Percentiles rank a stretch among this genome's conserved stretches.
phyloP scores from a whole-genome alignment of 148 eudicot genomes.

The Simmondsia chinensis region DNA sequence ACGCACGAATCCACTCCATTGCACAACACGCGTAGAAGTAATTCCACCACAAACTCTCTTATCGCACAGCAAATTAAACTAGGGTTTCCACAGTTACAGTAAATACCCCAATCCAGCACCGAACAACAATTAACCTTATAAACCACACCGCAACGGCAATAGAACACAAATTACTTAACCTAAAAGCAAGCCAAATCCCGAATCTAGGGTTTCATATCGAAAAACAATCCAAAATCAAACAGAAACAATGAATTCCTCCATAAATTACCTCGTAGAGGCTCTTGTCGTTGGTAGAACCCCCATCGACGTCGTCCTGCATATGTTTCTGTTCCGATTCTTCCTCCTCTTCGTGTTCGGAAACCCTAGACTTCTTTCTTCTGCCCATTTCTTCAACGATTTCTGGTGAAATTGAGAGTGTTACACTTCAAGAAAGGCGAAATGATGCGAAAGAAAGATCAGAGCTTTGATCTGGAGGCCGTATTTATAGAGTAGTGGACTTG shows the following conservation, averaged over 20 bases:
- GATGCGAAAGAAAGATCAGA: conserved; percentile 4
- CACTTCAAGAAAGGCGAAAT: background rate
- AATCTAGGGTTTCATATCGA: too few relatives aligned
- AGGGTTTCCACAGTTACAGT: too few relatives aligned
- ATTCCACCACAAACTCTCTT: too few relatives aligned
- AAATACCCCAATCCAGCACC: too few relatives aligned
- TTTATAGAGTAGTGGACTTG: background rate
- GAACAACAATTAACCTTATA: too few relatives aligned
- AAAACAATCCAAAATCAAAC: background rate
- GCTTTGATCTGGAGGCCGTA: too few relatives aligned
- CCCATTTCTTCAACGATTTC: conserved; percentile 27
- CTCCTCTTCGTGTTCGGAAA: conserved; percentile 34
- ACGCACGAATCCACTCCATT: too few relatives aligned
- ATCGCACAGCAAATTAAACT: too few relatives aligned
- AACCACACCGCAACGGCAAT: too few relatives aligned
- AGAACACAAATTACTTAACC: too few relatives aligned
- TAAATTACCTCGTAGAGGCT: conserved; percentile 81
- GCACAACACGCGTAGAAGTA: too few relatives aligned
- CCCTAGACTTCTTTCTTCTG: conserved; percentile 46
- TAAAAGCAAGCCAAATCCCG: too few relatives aligned
- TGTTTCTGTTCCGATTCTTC: conserved; percentile 8
- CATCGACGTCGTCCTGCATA: conserved; percentile 15
- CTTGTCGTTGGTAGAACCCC: conserved; percentile 20
- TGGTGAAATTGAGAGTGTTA: background rate
- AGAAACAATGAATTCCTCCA: background rate